These are phyloP conservation scores for Fusarium tricinctum DNA, from an alignment of 2,329 filamentous ascomycete genomes.

Conservation along the genomic window DNA sequence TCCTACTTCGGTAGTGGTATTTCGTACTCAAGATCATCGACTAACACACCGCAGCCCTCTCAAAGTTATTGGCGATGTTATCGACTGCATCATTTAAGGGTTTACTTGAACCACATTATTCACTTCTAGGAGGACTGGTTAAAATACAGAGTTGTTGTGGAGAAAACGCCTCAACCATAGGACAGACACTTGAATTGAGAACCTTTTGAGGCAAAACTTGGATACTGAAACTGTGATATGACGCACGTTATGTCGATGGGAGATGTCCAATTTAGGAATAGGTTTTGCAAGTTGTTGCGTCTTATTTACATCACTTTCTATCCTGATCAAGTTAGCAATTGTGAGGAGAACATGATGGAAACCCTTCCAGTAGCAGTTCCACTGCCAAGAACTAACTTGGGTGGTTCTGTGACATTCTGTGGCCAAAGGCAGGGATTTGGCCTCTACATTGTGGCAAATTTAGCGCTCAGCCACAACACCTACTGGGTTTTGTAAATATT, in stretches of 20 bases:
- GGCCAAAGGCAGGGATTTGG: neutral
- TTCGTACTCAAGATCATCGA: neutral
- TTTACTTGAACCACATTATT: accelerated
- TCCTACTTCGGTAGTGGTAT: too few species aligned
- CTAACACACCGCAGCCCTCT: neutral
- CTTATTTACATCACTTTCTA: too few species aligned
- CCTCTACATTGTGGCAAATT: neutral
- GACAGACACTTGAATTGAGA: constrained; percentile 14
- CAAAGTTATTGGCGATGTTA: accelerated
- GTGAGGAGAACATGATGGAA: too few species aligned
- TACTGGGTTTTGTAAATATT: neutral
- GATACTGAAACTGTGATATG: neutral
- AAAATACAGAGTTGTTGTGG: neutral
- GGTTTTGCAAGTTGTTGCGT: too few species aligned
- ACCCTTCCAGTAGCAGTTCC: too few species aligned
- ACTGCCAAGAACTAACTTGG: neutral
- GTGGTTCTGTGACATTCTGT: neutral
- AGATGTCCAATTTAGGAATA: too few species aligned
- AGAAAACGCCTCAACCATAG: neutral
- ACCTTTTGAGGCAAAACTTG: neutral
- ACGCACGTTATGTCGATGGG: neutral
- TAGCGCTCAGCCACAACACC: neutral
- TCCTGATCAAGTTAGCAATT: neutral
- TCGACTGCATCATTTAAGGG: neutral
- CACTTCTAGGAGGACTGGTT: constrained; percentile 4